Evolutionary conservation across 345 rosid genomes (phyloP).

Genomic region (Populus pruinosa): DNA sequence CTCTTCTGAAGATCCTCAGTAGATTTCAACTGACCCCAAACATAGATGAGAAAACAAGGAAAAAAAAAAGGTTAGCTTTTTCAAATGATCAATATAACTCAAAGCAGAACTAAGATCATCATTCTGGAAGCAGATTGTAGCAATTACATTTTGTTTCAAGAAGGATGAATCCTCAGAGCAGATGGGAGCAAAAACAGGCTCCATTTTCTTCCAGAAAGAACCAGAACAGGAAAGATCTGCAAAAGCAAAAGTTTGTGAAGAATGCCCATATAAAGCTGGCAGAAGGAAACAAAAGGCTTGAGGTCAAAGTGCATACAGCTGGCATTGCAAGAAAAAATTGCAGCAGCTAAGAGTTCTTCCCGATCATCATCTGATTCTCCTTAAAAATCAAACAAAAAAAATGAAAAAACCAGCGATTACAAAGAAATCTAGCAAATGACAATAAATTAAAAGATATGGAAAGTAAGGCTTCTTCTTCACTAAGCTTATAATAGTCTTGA

Average conservation of each 20-base stretch:
- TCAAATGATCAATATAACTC: not conserved
- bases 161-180: conserved; percentile 33
- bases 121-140: not conserved
- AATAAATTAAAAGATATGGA: not conserved
- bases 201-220: conserved; percentile 53
- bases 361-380: conserved; percentile 54
- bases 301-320: conserved; percentile 37
- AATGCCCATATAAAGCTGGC: not conserved
- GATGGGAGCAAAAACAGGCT: conserved; percentile 33
- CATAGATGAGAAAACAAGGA: conserved; percentile 5
- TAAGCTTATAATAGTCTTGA: not conserved
- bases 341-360: conserved; percentile 53
- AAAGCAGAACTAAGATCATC: conserved; percentile 9
- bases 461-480: not conserved
- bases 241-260: conserved; percentile 5
- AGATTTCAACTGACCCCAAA: conserved; percentile 24
- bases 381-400: conserved; percentile 16
- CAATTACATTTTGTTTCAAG: conserved; percentile 48
- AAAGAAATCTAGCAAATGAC: not conserved
- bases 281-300: not conserved
- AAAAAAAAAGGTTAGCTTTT: not conserved
- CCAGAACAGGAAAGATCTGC: conserved; percentile 46
- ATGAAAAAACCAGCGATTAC: not conserved
- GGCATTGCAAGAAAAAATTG: conserved; percentile 40
- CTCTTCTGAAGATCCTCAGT: conserved; percentile 24